phyloP scores from a whole-genome alignment of 2,329 filamentous ascomycete species.

The Apiospora pterosperma region DNA sequence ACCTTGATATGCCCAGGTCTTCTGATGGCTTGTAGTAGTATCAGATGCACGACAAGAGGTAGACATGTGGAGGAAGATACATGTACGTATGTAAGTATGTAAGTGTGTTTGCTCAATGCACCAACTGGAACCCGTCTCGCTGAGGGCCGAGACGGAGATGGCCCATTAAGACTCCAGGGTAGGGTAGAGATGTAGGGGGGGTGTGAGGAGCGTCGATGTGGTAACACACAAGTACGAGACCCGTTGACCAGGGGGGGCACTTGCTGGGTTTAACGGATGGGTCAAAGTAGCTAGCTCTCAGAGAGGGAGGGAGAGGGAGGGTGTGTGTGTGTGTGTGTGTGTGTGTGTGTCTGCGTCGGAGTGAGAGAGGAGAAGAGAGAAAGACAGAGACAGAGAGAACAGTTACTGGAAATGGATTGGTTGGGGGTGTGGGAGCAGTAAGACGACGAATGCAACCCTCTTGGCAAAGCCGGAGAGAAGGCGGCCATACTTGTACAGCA shows the following conservation, averaged over 20 bases:
- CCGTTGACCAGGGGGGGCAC: not conserved
- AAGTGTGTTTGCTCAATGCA: constrained; percentile 22
- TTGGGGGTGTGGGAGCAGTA: not conserved
- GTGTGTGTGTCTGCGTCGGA: not conserved
- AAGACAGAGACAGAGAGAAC: not conserved
- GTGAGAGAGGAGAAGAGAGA: not conserved
- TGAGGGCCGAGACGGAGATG: constrained; percentile 12
- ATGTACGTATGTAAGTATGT: constrained; percentile 36
- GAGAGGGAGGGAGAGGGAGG: not conserved
- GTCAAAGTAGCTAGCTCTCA: not conserved
- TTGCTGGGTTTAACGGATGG: constrained; percentile 1
- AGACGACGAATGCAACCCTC: not conserved
- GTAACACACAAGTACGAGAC: not conserved
- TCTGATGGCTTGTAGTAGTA: constrained; percentile 19
- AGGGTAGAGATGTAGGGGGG: not conserved
- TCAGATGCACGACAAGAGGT: constrained; percentile 28
- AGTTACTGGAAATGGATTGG: not conserved
- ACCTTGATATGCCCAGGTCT: not conserved
- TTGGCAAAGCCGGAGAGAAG: not conserved
- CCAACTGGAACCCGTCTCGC: constrained; percentile 20
- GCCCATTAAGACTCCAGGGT: constrained; percentile 5
- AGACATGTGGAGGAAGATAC: constrained; percentile 31
- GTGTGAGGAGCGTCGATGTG: constrained; percentile 7
- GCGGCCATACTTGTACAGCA: not conserved
- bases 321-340: not conserved